Evolutionary conservation across 805 yeast genomes (phyloP), one percentile per base, ranked within the genome.

Genomic region (Suhomyces prunicola): DNA sequence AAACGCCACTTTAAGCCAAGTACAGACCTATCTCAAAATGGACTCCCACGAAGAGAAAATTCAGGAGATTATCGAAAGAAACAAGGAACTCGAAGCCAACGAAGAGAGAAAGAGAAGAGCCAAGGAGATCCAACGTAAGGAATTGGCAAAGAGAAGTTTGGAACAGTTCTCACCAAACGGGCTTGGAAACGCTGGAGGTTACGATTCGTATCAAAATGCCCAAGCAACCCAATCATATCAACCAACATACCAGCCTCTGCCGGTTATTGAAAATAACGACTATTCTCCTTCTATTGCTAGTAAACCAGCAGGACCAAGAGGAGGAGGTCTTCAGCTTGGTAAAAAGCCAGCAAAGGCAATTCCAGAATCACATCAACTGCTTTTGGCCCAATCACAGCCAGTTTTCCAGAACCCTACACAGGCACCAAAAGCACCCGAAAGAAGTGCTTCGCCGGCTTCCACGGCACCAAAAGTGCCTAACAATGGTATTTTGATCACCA

Each of bases 1-100:
- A 70, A 88, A 90, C 70, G 75, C 93, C 59, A 83, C 94, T 0
- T 69, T 87, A 58, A 70, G 85, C 54, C 98, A 94, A 74, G 88
- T 94, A 58, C 84, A 83, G 69, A 89, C 96, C 10, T 93, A 89
- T 72, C 77, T 94, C 75, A 93, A 90, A 67, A 93, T 94, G 98
- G 98, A 94, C 73, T 88, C 96, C 41, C 97, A 94, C 69, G 99
- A 94, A 73, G 99, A 94, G 74, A 93, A 90, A 78, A 93, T 96
- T 66, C 98, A 94, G 77, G 97, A 94, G 69, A 92, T 94, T 68
- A 94, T 94, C 63, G 98, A 90, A 73, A 85, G 92, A 70, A 94
- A 94, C 77, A 94, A 94, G 74, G 99, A 94, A 74, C 76, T 89
- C 64, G 99, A 93, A 72, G 99, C 99, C 41, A 86, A 90, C 51